Base-by-base conservation (phyloP, 164 flowering plant genomes). In the Magnolia officinalis region DNA sequence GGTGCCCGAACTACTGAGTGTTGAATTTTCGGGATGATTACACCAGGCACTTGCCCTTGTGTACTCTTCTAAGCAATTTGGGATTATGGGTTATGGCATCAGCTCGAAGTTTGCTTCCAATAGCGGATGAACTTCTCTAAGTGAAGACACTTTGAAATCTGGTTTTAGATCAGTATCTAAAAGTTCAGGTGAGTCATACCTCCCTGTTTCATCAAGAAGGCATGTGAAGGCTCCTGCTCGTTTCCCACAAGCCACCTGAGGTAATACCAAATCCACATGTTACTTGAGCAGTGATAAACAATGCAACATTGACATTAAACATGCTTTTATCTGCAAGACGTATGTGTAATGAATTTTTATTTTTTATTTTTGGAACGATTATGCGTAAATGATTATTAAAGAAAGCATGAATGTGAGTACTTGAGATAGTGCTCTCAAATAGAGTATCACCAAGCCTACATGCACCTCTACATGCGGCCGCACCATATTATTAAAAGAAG, bases 181-280 rank as follows among this genome's bases (percentile, higher is more conserved):
- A 83, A 78, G 89, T 18, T 89, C 85, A 11, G 90, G 79, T 66
- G 90, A 73, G 70, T 76, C 83, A 63, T 91, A 96, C 80, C 88
- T 88, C 74, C 99, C 98, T 26, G 86, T 86, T 83, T 92, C 92
- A 83, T 96, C 99, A 76, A 96, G 96, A 85, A 96, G 86, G 82
- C 97, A 92, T 50, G 96, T 85, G 74, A 86, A 84, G 6, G 99
- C 90, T 74, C 98, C 98, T 11, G 99, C 99, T 80, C 86, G 78
- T 82, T 88, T 91, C 49, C 98, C 99, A 86, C 98, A 92, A 78
- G 85, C 91, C 31, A 95, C 88, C 98, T 92, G 85, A 11, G 77
- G 59, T 31, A 50, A 78, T 29, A 50, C 49, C 24, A 61, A 29
- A 18, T 19, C 5, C 14, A 2, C 66, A 7, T 24, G 19, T 71